phyloP scores from a whole-genome alignment of 345 rosid species.

The Microcos paniculata region DNA sequence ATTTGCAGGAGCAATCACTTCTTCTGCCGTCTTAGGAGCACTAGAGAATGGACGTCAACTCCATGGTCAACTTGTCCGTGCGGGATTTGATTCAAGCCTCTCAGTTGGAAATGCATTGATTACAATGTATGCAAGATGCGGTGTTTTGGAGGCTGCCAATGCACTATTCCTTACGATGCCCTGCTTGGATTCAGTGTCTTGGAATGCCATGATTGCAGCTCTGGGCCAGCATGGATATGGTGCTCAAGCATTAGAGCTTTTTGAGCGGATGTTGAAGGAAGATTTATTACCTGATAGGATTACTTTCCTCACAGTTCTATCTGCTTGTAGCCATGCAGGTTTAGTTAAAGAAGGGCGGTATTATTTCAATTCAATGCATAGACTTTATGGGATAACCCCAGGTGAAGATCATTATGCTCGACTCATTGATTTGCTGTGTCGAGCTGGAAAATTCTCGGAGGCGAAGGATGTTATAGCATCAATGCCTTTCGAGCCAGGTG shows the following conservation, averaged over 20 bases:
- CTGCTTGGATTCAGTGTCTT: constrained; percentile 40
- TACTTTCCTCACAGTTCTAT: constrained; percentile 50
- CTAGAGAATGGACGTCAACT: constrained; percentile 39
- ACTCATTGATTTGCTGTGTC: constrained; percentile 44
- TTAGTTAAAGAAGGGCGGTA: constrained; percentile 37
- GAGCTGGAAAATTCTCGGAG: constrained; percentile 50
- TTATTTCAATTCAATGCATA: constrained; percentile 38
- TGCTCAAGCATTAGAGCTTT: constrained; percentile 36
- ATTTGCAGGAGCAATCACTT: constrained; percentile 41
- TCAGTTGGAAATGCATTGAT: constrained; percentile 43
- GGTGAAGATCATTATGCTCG: constrained; percentile 54
- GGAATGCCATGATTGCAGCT: constrained; percentile 61
- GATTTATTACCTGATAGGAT: constrained; percentile 43
- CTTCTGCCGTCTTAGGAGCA: constrained; percentile 37
- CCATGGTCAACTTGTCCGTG: constrained; percentile 36
- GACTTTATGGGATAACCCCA: constrained; percentile 35
- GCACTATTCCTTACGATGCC: constrained; percentile 31
- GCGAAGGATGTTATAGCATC: constrained; percentile 32
- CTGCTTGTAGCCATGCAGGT: constrained; percentile 59
- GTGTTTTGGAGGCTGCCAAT: constrained; percentile 33
- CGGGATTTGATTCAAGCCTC: constrained; percentile 37
- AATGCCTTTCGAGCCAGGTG: constrained; percentile 39
- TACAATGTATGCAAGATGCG: constrained; percentile 46
- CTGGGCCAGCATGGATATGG: constrained; percentile 48
- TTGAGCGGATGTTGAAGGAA: constrained; percentile 41